A percentile compares a stretch with the other conserved stretches of the same genome.
These are phyloP conservation scores for Geotrichum carabidarum DNA, from an alignment of 1,139 yeast species.

Conservation along the genomic window DNA sequence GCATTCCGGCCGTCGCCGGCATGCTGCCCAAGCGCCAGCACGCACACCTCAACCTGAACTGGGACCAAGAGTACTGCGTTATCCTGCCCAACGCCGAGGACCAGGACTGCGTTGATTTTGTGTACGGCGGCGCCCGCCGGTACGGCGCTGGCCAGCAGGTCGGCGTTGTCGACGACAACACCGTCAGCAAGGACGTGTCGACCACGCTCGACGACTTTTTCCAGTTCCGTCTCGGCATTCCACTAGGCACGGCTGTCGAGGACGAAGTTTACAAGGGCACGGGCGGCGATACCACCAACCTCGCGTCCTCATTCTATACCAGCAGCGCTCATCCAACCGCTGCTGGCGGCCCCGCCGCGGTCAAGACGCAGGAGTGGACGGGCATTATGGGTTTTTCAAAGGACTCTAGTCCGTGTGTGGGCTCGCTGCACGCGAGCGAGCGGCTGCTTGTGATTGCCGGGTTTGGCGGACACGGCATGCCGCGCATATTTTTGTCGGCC, in stretches of 20 bases:
- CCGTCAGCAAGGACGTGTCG: slow-evolving; percentile 22
- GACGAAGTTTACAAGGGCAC: not conserved
- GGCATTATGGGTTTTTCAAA: slow-evolving; percentile 43
- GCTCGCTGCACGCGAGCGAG: slow-evolving; percentile 28
- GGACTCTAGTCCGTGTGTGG: slow-evolving; percentile 39
- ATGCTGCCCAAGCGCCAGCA: slow-evolving; percentile 6
- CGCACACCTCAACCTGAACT: slow-evolving; percentile 23
- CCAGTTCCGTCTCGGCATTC: slow-evolving; percentile 23
- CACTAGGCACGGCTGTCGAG: not conserved
- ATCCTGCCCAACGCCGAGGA: slow-evolving; percentile 21
- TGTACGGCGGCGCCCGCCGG: slow-evolving; percentile 32
- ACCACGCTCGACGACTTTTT: slow-evolving; percentile 23
- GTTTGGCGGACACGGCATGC: slow-evolving; percentile 49
- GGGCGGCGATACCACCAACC: not conserved
- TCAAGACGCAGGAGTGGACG: slow-evolving; percentile 36
- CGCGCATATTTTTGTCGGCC: slow-evolving; percentile 38
- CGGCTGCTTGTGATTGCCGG: slow-evolving; percentile 40
- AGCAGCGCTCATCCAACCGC: no score
- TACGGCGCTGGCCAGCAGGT: slow-evolving; percentile 23
- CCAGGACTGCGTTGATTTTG: slow-evolving; percentile 19
- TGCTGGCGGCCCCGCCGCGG: slow-evolving; percentile 16
- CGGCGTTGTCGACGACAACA: slow-evolving; percentile 24
- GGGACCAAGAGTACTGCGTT: slow-evolving; percentile 29
- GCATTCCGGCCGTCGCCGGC: not conserved
- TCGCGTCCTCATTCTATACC: not conserved